Evolutionary conservation across 2,329 filamentous ascomycete genomes (phyloP), one percentile per base, ranked within the genome.

Genomic region (Talaromyces sp.): DNA sequence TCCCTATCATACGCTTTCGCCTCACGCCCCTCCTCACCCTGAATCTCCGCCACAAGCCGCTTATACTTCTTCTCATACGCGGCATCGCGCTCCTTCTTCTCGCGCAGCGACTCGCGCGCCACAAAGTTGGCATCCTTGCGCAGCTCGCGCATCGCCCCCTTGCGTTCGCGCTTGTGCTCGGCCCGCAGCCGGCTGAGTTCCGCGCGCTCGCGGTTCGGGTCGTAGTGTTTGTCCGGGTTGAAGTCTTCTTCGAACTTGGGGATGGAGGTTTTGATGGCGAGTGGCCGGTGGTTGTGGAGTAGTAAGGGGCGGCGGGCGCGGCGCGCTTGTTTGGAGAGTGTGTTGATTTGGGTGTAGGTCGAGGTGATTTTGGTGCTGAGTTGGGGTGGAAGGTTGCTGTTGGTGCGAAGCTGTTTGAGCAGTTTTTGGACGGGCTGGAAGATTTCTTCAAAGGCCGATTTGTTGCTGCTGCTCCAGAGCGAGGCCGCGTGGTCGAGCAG

Each of bases 31-130:
- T 97, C 95, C 79, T 96, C 90, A 67, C 89, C 91, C 79, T 99
- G 93, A 70, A 99, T 97, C 83, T 97, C 93, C 10, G 93, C 91
- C 68, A 98, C 87, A 63, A 99, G 82, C 66, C 89, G 86, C 82
- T 89, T 91, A 81, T 93, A 96, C 84, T 98, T 98, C 82, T 90
- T 91, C 82, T 98, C 93, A 82, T 99, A 98, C 66, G 91, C 92
- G 62, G 85, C 86, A 81, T 98, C 95, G 80, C 87, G 88, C 80
- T 91, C 90, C 84, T 93, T 96, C 87, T 98, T 98, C 81, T 96
- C 84, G 70, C 86, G 85, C 70, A 99, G 82, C 77, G 91, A 90
- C 84, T 97, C 93, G 68, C 93, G 84, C 36, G 92, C 92, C 80
- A 98, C 87, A 73, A 99, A 98, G 75, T 90, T 91, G 60, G 92